phyloP scores from a whole-genome alignment of 2,329 filamentous ascomycete genomes.

The Helotiales sp. region DNA sequence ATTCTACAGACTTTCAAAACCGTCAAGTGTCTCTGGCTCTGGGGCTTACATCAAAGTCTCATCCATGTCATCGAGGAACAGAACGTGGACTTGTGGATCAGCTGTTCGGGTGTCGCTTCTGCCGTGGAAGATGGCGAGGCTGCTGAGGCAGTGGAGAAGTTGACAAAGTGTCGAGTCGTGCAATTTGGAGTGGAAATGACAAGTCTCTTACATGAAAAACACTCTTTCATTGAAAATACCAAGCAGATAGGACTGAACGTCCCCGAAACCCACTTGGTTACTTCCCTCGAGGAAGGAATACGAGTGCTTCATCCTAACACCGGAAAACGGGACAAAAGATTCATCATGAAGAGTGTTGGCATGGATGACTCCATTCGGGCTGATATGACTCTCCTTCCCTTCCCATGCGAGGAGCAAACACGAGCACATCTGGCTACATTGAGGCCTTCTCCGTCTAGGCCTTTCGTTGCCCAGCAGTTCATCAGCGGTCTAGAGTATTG shows the following conservation, averaged over 20 bases:
- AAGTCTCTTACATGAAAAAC: slow-evolving; percentile 65
- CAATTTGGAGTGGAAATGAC: slow-evolving; percentile 65
- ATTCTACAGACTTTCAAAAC: slow-evolving; percentile 57
- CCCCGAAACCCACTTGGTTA: slow-evolving; percentile 59
- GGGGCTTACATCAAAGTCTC: slow-evolving; percentile 62
- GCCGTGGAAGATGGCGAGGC: slow-evolving; percentile 70
- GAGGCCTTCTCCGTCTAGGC: slow-evolving; percentile 40
- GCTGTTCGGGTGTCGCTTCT: slow-evolving; percentile 69
- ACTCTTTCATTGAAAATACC: slow-evolving; percentile 66
- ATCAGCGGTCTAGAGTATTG: slow-evolving; percentile 69
- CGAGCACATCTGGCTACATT: slow-evolving; percentile 58
- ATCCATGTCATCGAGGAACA: slow-evolving; percentile 63
- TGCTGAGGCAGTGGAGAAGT: slow-evolving; percentile 63
- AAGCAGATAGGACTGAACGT: slow-evolving; percentile 56
- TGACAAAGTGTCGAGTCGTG: slow-evolving; percentile 63
- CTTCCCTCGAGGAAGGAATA: slow-evolving; percentile 56
- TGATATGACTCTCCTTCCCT: slow-evolving; percentile 69
- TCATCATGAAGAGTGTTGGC: slow-evolving; percentile 68
- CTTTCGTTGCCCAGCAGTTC: slow-evolving; percentile 74
- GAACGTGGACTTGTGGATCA: slow-evolving; percentile 72
- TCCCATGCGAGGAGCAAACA: slow-evolving; percentile 57
- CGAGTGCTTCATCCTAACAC: slow-evolving; percentile 52
- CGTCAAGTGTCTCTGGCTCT: slow-evolving; percentile 20
- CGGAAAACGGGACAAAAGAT: slow-evolving; percentile 50
- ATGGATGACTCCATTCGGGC: slow-evolving; percentile 63